A percentile compares a stretch with the other conserved stretches of the same genome.
These are phyloP conservation scores for Aspergillus sclerotioniger DNA, from an alignment of 495 filamentous ascomycete genomes.

Conservation along the genomic window DNA sequence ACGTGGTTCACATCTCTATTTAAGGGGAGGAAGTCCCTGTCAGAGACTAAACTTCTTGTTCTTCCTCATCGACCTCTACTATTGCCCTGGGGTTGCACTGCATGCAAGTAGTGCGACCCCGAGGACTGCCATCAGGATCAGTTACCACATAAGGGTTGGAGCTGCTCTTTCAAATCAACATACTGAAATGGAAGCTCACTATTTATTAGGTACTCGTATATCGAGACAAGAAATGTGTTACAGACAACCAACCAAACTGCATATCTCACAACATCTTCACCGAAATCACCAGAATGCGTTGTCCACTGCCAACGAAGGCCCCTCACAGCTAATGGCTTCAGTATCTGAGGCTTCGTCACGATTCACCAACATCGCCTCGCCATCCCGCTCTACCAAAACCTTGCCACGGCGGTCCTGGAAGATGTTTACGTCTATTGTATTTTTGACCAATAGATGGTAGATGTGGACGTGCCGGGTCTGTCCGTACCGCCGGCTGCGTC, in stretches of 20 bases:
- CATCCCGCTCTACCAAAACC: constrained; percentile 28
- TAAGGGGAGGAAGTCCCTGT: too few relatives aligned
- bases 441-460: constrained; percentile 62
- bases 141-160: too few relatives aligned
- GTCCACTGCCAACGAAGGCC: constrained; percentile 17
- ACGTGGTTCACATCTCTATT: too few relatives aligned
- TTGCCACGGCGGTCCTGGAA: constrained; percentile 44
- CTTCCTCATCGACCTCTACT: too few relatives aligned
- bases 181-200: background rate
- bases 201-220: background rate
- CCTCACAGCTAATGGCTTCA: constrained; percentile 22
- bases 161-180: background rate
- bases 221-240: background rate
- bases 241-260: background rate
- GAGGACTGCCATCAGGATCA: too few relatives aligned
- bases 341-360: constrained; percentile 16
- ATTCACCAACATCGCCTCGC: constrained; percentile 16
- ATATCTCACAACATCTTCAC: background rate
- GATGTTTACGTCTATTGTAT: constrained; percentile 71
- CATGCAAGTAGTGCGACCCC: too few relatives aligned
- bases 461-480: constrained; percentile 66
- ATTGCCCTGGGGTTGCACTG: too few relatives aligned
- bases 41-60: too few relatives aligned
- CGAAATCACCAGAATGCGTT: constrained; percentile 16
- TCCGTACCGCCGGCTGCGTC: constrained; percentile 63